Evolutionary conservation across 1,139 yeast species (phyloP).

Genomic region (Taphrina communis): DNA sequence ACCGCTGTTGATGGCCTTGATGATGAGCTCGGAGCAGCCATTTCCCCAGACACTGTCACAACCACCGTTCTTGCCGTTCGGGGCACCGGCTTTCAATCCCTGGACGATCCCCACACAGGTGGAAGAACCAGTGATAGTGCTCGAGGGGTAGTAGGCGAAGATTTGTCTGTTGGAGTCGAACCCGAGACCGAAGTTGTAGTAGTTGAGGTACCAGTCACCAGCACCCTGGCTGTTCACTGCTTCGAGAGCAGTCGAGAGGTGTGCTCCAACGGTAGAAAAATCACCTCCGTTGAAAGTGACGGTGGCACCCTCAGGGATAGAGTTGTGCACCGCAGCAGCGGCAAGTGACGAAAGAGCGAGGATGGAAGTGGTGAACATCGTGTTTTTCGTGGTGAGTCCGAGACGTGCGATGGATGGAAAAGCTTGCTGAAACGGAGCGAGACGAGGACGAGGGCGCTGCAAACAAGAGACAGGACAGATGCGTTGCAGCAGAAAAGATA

Average conservation of each 20-base stretch:
- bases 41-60: constrained; percentile 40
- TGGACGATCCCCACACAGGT: constrained; percentile 39
- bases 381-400: neutral
- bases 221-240: constrained; percentile 26
- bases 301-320: constrained; percentile 25
- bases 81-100: constrained; percentile 32
- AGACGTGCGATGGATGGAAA: no score
- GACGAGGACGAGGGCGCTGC: no score
- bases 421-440: no score
- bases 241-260: constrained; percentile 32
- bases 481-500: neutral
- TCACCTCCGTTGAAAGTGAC: constrained; percentile 40
- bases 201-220: constrained; percentile 39
- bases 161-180: constrained; percentile 31
- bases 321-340: constrained; percentile 27
- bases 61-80: constrained; percentile 40
- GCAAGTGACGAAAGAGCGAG: constrained; percentile 35
- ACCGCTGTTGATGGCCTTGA: constrained; percentile 36
- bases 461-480: no score
- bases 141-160: constrained; percentile 39
- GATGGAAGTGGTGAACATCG: constrained; percentile 23
- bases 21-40: constrained; percentile 31
- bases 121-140: constrained; percentile 11
- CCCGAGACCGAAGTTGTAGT: constrained; percentile 38
- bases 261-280: constrained; percentile 30